A percentile compares a stretch with the other conserved stretches of the same genome.
Conservation (phyloP, 2,329 filamentous ascomycete genomes). For the Neopestalotiopsis clavispora region DNA sequence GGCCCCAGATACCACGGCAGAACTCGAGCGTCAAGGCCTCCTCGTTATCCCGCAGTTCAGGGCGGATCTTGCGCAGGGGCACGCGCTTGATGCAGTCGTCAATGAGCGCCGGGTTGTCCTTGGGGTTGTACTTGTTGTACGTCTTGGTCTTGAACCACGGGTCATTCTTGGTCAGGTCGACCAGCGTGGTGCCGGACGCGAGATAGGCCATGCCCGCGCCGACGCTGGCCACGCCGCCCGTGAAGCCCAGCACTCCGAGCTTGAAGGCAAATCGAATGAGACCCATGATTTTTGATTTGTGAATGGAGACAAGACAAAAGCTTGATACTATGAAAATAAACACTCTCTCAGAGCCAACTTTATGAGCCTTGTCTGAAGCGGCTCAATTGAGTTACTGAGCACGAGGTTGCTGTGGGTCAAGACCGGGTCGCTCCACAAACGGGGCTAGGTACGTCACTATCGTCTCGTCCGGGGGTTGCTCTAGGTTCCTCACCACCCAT, state of each 20-base stretch:
- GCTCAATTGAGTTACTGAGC: background rate
- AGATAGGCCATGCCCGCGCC: conserved; percentile 55
- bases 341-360: background rate
- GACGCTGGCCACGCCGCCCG: conserved; percentile 53
- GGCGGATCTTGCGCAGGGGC: conserved; percentile 66
- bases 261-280: conserved; percentile 49
- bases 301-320: no score
- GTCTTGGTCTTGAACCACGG: conserved; percentile 62
- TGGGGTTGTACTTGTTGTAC: conserved; percentile 65
- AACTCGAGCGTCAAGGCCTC: conserved; percentile 65
- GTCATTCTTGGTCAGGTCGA: conserved; percentile 63
- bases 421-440: background rate
- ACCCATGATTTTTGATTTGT: conserved; percentile 48
- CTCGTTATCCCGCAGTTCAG: conserved; percentile 67
- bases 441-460: background rate
- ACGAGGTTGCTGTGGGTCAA: background rate
- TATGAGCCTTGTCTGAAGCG: background rate
- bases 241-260: conserved; percentile 48
- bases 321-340: background rate
- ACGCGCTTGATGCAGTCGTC: conserved; percentile 69
- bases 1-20: conserved; percentile 70
- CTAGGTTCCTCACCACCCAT: no score
- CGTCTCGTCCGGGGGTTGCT: background rate
- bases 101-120: conserved; percentile 64
- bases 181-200: conserved; percentile 59